A percentile compares a stretch with the other conserved stretches of the same genome.
phyloP scores from a whole-genome alignment of 129 eudicot genomes.

The Daucus carota region DH1_v3.0 NC_030384.2:44195501-44196000 shows the following conservation, averaged over 20 bases:
- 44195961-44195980: background rate
- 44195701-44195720: background rate
- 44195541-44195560: constrained; percentile 3
- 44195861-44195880: background rate
- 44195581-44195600: constrained; percentile 23
- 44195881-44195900: background rate
- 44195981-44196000: background rate
- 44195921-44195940: background rate
- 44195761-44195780: background rate
- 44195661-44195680: constrained; percentile 19
- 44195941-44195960: background rate
- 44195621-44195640: background rate
- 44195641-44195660: constrained; percentile 13
- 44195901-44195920: background rate
- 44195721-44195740: background rate
- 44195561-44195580: constrained; percentile 9
- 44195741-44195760: background rate
- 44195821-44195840: background rate
- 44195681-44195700: background rate
- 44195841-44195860: background rate
- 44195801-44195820: background rate
- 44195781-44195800: background rate
- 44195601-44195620: constrained; percentile 14
- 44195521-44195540: background rate
- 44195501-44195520: too few relatives aligned